Evolutionary conservation across 2,329 filamentous ascomycete genomes (phyloP).

Genomic region (Trichoderma sp.): DNA sequence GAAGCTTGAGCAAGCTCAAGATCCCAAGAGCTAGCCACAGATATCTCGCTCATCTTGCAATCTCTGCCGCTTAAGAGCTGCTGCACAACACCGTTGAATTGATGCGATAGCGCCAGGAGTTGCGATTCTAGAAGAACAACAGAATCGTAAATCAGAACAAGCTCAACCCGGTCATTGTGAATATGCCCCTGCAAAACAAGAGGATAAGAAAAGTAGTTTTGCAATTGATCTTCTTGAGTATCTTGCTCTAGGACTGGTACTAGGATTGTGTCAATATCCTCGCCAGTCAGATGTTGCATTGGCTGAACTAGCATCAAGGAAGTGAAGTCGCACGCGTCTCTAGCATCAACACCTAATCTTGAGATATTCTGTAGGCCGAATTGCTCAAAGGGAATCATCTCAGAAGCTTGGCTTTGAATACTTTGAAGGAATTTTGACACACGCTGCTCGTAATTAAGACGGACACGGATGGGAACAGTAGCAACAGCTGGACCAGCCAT

Average conservation of each 20-base stretch:
- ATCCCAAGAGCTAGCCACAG: slow-evolving; percentile 12
- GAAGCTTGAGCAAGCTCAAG: slow-evolving; percentile 2
- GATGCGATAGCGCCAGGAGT: neutral
- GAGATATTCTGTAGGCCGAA: slow-evolving; percentile 16
- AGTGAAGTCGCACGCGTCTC: slow-evolving; percentile 14
- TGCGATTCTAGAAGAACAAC: neutral
- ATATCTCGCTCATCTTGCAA: neutral
- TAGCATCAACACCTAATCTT: neutral
- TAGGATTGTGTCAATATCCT: neutral
- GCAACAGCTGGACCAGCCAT: slow-evolving; percentile 23
- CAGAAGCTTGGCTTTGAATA: slow-evolving; percentile 22
- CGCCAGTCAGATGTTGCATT: slow-evolving; percentile 2
- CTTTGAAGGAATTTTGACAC: slow-evolving; percentile 20
- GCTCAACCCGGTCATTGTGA: neutral
- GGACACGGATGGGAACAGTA: slow-evolving; percentile 22
- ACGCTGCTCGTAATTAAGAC: slow-evolving; percentile 16
- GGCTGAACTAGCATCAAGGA: slow-evolving; percentile 15
- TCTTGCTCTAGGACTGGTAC: neutral
- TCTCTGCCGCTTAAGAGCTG: slow-evolving; percentile 3
- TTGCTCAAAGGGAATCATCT: slow-evolving; percentile 17
- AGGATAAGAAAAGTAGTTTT: slow-evolving; percentile 14
- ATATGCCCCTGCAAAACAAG: slow-evolving; percentile 13
- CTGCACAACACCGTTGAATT: slow-evolving; percentile 10
- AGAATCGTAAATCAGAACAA: slow-evolving; percentile 13
- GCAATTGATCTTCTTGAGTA: neutral